Percentiles rank a stretch among this genome's conserved stretches.
Conservation (phyloP, 805 yeast species). For the Lipomyces sp. region DNA sequence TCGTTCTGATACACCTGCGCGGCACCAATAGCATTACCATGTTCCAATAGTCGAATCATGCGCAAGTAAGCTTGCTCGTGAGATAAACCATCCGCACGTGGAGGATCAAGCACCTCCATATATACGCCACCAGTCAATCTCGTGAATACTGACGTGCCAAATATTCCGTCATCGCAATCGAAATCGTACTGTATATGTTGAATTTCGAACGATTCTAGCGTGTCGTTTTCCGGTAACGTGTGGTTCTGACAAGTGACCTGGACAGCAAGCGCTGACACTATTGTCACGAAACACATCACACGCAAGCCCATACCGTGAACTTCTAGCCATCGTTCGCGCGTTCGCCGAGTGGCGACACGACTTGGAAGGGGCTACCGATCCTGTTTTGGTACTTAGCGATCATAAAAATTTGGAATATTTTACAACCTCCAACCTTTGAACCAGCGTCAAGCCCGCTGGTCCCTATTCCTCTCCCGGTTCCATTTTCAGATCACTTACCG, state of each 20-base stretch:
- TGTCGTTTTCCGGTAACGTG: background rate
- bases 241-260: background rate
- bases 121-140: background rate
- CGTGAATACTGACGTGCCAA: background rate
- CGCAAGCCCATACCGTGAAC: background rate
- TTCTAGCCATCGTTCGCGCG: too few relatives aligned
- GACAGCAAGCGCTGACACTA: slow-evolving; percentile 3
- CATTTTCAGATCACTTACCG: slow-evolving; percentile 25
- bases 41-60: background rate
- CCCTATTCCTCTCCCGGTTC: slow-evolving; percentile 25
- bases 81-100: background rate
- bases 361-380: too few relatives aligned
- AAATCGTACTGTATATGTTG: background rate
- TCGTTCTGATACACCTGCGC: too few relatives aligned
- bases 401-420: slow-evolving; percentile 2
- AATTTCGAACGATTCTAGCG: background rate
- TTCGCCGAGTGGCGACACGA: too few relatives aligned
- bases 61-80: background rate
- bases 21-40: background rate
- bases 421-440: background rate
- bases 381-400: background rate
- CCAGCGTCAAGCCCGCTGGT: slow-evolving; percentile 27
- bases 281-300: background rate
- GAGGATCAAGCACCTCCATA: background rate
- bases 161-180: background rate